A percentile compares a stretch with the other conserved stretches of the same genome.
Evolutionary conservation across 352 stramenopile species (phyloP).

Genomic region (Phytophthora quininea): DNA sequence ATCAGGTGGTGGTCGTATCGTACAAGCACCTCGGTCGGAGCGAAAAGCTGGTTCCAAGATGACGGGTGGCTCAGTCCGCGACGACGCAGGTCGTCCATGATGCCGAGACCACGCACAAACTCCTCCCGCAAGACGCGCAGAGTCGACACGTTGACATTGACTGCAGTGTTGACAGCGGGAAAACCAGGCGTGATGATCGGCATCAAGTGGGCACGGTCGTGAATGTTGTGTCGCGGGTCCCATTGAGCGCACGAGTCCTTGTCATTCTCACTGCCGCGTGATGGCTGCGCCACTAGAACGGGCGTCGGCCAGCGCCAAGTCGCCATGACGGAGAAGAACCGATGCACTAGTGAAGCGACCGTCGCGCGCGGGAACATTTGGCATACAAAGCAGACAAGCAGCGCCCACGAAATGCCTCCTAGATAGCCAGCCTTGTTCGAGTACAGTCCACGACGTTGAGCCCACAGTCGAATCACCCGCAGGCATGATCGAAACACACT

Average conservation of each 20-base stretch:
- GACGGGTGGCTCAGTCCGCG: slow-evolving; percentile 69
- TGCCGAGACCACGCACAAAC: slow-evolving; percentile 70
- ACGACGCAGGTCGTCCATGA: slow-evolving; percentile 75
- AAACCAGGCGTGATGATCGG: slow-evolving; percentile 89
- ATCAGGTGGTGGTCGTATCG: slow-evolving; percentile 86
- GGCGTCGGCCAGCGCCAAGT: slow-evolving; percentile 86
- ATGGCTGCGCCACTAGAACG: slow-evolving; percentile 77
- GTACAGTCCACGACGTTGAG: slow-evolving; percentile 75
- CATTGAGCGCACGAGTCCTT: slow-evolving; percentile 59
- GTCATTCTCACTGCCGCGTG: slow-evolving; percentile 33
- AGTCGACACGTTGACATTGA: slow-evolving; percentile 85
- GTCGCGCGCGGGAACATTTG: slow-evolving; percentile 87
- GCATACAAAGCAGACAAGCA: slow-evolving; percentile 86
- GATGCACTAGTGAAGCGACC: slow-evolving; percentile 72
- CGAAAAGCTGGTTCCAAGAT: slow-evolving; percentile 81
- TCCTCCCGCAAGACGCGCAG: slow-evolving; percentile 78
- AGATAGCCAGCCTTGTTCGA: slow-evolving; percentile 87
- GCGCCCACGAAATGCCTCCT: slow-evolving; percentile 84
- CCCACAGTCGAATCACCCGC: slow-evolving; percentile 80
- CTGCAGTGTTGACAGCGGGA: slow-evolving; percentile 81
- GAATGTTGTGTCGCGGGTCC: slow-evolving; percentile 73
- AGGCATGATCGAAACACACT: slow-evolving; percentile 72
- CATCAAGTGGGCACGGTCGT: slow-evolving; percentile 85
- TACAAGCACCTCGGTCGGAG: slow-evolving; percentile 77
- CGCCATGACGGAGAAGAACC: slow-evolving; percentile 81